These are phyloP conservation scores for Leptodontidium sp. DNA, from an alignment of 2,329 filamentous ascomycete species.

Conservation along the genomic window DNA sequence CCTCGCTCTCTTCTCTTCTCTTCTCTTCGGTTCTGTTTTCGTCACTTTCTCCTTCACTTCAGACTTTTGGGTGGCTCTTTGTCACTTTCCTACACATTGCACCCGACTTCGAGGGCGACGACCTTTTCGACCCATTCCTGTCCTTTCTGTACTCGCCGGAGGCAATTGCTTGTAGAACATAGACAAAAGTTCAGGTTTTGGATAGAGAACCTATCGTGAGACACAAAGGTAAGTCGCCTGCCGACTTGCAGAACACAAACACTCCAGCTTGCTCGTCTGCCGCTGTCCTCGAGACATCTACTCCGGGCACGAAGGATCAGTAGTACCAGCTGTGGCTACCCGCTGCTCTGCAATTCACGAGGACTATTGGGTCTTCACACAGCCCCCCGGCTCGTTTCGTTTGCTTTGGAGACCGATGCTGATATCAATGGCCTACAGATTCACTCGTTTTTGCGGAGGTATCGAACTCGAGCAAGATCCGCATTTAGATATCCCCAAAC, in stretches of 20 bases:
- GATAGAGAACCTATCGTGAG: constrained; percentile 33
- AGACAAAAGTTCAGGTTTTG: constrained; percentile 28
- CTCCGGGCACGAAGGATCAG: constrained; percentile 37
- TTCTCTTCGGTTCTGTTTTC: constrained; percentile 28
- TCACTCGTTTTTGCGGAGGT: constrained; percentile 25
- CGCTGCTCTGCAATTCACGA: constrained; percentile 38
- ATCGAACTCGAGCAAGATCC: constrained; percentile 27
- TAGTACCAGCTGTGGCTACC: constrained; percentile 35
- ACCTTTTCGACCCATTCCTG: constrained; percentile 34
- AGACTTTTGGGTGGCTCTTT: constrained; percentile 24
- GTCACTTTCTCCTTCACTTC: constrained; percentile 19
- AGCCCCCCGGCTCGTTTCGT: constrained; percentile 30
- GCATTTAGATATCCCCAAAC: constrained; percentile 29
- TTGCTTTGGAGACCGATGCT: constrained; percentile 34
- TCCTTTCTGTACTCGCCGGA: constrained; percentile 35
- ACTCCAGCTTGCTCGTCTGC: constrained; percentile 24
- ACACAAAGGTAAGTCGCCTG: constrained; percentile 41
- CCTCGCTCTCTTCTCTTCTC: not conserved
- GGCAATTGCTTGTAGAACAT: constrained; percentile 34
- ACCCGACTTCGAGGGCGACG: constrained; percentile 29
- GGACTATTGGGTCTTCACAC: constrained; percentile 33
- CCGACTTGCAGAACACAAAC: constrained; percentile 40
- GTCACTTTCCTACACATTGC: constrained; percentile 22
- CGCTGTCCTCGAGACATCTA: constrained; percentile 38
- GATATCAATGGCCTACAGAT: constrained; percentile 38